Base-by-base conservation (phyloP, 108 stramenopile species). In the Nitzschia sp. region DNA sequence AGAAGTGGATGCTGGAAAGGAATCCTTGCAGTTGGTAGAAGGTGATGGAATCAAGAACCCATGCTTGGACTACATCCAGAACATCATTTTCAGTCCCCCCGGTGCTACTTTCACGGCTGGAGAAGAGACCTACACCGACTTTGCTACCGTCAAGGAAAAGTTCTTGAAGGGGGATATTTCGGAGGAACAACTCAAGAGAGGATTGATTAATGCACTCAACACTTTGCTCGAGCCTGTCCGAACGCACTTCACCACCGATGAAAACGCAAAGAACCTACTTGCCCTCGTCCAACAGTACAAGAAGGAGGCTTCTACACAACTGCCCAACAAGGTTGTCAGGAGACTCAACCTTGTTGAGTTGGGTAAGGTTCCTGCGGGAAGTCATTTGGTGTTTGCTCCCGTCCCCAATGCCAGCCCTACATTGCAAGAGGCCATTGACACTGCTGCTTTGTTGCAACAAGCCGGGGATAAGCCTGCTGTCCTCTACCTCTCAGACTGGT, bases 181-280 rank as follows among this genome's bases (percentile, higher is more conserved):
- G 10, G 89, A 88, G 24, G 86, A 84, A 15, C 71, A 88, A 40
- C 61, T 93, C 39, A 93, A 93, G 67, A 63, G 63, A 15, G 92
- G 88, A 26, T 79, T 97, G 65, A 95, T 97, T 41, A 82, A 70
- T 48, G 91, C 80, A 3, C 69, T 99, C 51, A 98, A 99, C 76
- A 42, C 67, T 44, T 77, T 98, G 44, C 65, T 99, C 48, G 89
- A 97, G 74, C 99, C 99, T 0, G 99, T 99, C 10, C 87, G 99
- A 41, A 76, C 80, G 54, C 99, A 99, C 77, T 99, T 99, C 63
- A 77, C 83, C 19, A 79, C 66, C 15, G 86, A 96, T 58, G 85
- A 78, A 53, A 87, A 83, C 51, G 94, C 98, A 21, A 93, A 93
- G 61, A 80, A 83, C 48, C 82, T 99, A 21, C 77, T 99, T 69